Conservation (phyloP, 75 land plant species). For the Isoetes taiwanensis region DNA sequence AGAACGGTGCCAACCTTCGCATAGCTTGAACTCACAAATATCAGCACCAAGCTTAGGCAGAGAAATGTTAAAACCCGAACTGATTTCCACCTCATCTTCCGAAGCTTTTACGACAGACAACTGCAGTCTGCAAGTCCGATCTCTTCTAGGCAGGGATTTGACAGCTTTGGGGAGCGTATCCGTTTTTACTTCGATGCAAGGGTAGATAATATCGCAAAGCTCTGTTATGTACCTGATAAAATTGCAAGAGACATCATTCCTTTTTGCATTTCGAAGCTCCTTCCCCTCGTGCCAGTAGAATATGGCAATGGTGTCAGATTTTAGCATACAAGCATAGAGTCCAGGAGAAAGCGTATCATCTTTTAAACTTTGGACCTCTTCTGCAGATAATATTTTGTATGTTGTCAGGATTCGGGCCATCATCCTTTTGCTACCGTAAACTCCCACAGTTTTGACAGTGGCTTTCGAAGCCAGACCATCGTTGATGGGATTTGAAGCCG, state of each 20-base stretch:
- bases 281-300: conserved; percentile 23
- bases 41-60: neutral
- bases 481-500: no score
- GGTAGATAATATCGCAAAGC: conserved; percentile 17
- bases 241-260: conserved; percentile 29
- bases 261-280: conserved; percentile 3
- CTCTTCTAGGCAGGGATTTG: conserved; percentile 6
- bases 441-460: no score
- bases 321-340: no score
- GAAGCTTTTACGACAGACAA: conserved; percentile 13
- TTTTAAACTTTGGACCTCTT: no score
- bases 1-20: no score
- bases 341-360: no score
- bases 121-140: conserved; percentile 15
- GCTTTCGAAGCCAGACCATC: no score
- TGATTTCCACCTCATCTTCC: conserved; percentile 15
- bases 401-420: no score
- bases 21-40: no score
- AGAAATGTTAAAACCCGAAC: conserved; percentile 8
- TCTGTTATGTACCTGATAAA: conserved; percentile 24
- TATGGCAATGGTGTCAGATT: neutral
- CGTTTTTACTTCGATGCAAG: conserved; percentile 20
- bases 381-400: no score
- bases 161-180: no score
- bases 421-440: no score